Evolutionary conservation across 2,329 filamentous ascomycete genomes (phyloP).

Genomic region (Onygena corvina): DNA sequence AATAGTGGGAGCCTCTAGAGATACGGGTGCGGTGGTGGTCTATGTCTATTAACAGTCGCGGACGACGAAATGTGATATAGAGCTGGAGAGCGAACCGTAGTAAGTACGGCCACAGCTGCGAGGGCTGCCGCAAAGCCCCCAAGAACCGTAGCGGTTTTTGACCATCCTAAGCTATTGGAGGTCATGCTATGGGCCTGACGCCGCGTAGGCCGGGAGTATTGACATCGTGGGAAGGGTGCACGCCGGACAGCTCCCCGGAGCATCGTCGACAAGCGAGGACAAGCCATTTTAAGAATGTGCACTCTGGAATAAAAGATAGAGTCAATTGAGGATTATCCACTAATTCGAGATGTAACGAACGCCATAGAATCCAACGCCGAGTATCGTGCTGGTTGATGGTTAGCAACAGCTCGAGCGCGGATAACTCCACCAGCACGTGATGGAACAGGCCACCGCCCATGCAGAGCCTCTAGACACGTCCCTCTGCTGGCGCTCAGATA

Average conservation of each 20-base stretch:
- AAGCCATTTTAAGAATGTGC: background rate
- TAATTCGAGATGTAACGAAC: background rate
- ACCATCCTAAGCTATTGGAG: background rate
- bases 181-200: background rate
- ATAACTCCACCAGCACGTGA: background rate
- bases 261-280: background rate
- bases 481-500: too few species aligned
- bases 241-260: background rate
- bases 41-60: constrained; percentile 7
- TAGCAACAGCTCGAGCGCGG: background rate
- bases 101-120: constrained; percentile 1
- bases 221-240: background rate
- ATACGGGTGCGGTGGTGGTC: background rate
- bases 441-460: background rate
- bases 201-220: background rate
- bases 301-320: background rate
- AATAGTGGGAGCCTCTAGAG: constrained; percentile 44
- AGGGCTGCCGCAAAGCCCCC: constrained; percentile 6
- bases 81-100: background rate
- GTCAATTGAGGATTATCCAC: too few species aligned
- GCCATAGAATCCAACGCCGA: background rate
- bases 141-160: background rate
- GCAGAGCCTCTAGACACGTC: too few species aligned
- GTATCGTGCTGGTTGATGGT: background rate
- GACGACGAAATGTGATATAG: background rate